These are phyloP conservation scores for Aureobasidium zeae DNA, from an alignment of 2,329 filamentous ascomycete species.

Conservation along the genomic window DNA sequence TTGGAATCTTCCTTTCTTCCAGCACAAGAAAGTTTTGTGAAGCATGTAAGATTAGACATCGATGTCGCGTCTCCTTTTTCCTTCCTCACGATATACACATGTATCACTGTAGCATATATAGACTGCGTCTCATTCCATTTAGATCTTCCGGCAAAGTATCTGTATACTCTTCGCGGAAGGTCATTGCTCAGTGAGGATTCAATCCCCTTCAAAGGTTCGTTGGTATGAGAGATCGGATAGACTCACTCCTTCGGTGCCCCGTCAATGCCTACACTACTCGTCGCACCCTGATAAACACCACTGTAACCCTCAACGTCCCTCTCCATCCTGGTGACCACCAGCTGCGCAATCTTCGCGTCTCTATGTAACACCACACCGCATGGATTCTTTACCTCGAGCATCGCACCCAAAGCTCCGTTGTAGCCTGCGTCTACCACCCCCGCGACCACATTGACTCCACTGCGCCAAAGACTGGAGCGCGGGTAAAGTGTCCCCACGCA, in stretches of 20 bases:
- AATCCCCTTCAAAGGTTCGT: too few relatives aligned
- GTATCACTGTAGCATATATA: not conserved
- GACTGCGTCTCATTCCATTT: too few relatives aligned
- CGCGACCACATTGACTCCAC: slow-evolving; percentile 30
- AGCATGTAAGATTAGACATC: slow-evolving; percentile 9
- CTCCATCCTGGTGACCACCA: slow-evolving; percentile 33
- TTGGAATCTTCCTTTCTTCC: not conserved
- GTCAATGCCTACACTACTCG: not conserved
- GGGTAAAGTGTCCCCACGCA: slow-evolving; percentile 34
- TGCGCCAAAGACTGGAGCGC: slow-evolving; percentile 34
- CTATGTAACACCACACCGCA: slow-evolving; percentile 28
- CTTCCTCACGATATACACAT: not conserved
- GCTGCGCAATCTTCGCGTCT: slow-evolving; percentile 33
- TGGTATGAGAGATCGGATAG: too few relatives aligned
- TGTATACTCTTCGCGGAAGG: too few relatives aligned
- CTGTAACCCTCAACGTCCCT: slow-evolving; percentile 32
- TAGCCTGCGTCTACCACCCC: slow-evolving; percentile 38
- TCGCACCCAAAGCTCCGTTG: slow-evolving; percentile 32
- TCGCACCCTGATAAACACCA: slow-evolving; percentile 30
- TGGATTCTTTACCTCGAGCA: slow-evolving; percentile 26
- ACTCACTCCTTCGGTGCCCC: not conserved
- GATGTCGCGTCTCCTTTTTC: too few relatives aligned
- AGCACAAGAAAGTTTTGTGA: slow-evolving; percentile 1
- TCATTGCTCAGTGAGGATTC: too few relatives aligned
- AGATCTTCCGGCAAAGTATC: too few relatives aligned